These are phyloP conservation scores for Curvularia eragrostidis DNA, from an alignment of 2,329 filamentous ascomycete genomes.

Conservation along the genomic window DNA sequence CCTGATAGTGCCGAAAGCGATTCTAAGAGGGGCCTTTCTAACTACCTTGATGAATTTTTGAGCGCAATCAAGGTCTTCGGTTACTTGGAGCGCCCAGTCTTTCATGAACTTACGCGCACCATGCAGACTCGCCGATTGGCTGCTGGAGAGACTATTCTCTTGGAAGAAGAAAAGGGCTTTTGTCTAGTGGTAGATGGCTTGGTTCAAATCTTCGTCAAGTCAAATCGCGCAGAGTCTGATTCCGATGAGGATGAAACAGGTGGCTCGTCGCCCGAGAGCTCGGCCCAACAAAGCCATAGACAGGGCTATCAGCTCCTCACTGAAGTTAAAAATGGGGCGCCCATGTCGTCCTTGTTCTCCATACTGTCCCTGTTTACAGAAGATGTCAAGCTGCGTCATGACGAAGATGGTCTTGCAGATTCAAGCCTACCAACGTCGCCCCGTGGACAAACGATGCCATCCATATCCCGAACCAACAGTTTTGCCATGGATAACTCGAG, in stretches of 20 bases:
- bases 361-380: slow-evolving; percentile 97
- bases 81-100: slow-evolving; percentile 93
- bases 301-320: slow-evolving; percentile 95
- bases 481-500: slow-evolving; percentile 43
- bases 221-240: slow-evolving; percentile 61
- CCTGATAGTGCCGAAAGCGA: slow-evolving; percentile 91
- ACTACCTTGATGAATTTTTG: slow-evolving; percentile 95
- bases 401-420: slow-evolving; percentile 66
- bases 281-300: slow-evolving; percentile 66
- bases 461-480: slow-evolving; percentile 38
- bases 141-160: slow-evolving; percentile 89
- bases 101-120: slow-evolving; percentile 94
- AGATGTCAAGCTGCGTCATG: slow-evolving; percentile 79
- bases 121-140: slow-evolving; percentile 99
- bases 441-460: slow-evolving; percentile 25
- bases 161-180: slow-evolving; percentile 98
- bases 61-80: slow-evolving; percentile 99
- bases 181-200: slow-evolving; percentile 95
- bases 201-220: slow-evolving; percentile 98
- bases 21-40: slow-evolving; percentile 88
- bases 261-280: slow-evolving; percentile 56
- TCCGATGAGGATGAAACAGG: slow-evolving; percentile 57
- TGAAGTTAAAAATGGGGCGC: slow-evolving; percentile 95
- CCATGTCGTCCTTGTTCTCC: slow-evolving; percentile 98
- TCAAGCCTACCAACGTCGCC: slow-evolving; percentile 41